Evolutionary conservation across 2,329 filamentous ascomycete species (phyloP).

Genomic region (Diaporthe australafricana): DNA sequence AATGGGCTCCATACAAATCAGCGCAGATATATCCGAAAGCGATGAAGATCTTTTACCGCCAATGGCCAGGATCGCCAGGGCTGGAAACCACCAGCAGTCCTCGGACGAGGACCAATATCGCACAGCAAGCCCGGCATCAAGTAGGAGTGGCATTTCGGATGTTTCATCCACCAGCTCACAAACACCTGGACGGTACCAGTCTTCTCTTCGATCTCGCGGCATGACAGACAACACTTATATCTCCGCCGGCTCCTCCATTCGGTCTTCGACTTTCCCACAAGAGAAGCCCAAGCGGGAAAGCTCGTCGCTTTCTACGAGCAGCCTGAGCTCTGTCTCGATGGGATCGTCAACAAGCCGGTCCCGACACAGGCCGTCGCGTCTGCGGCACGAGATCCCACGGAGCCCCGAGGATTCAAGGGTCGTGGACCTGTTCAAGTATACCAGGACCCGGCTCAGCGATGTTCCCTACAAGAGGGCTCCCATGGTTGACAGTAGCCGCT

Average conservation of each 20-base stretch:
- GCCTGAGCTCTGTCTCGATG: constrained; percentile 61
- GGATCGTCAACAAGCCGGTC: constrained; percentile 58
- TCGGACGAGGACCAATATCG: constrained; percentile 71
- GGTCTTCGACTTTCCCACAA: constrained; percentile 48
- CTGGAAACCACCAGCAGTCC: constrained; percentile 72
- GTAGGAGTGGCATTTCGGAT: constrained; percentile 71
- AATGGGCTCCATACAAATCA: constrained; percentile 65
- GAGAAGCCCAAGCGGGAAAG: constrained; percentile 36
- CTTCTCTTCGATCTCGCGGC: constrained; percentile 64
- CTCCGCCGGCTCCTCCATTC: constrained; percentile 71
- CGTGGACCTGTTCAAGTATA: constrained; percentile 88
- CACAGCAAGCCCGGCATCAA: constrained; percentile 75
- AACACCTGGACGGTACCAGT: constrained; percentile 60
- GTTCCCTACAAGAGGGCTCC: constrained; percentile 82
- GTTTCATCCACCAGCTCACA: constrained; percentile 67
- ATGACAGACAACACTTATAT: constrained; percentile 76
- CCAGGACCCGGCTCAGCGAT: constrained; percentile 82
- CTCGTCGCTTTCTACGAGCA: constrained; percentile 69
- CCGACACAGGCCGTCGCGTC: constrained; percentile 70
- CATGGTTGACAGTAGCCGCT: constrained; percentile 64
- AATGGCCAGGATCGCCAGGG: constrained; percentile 78
- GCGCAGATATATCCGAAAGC: constrained; percentile 74
- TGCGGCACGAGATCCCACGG: constrained; percentile 83
- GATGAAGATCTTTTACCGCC: constrained; percentile 84
- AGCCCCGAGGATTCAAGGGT: constrained; percentile 81